Base-by-base conservation (phyloP, 2,329 filamentous ascomycete species). In the Calycina herbarum region DNA sequence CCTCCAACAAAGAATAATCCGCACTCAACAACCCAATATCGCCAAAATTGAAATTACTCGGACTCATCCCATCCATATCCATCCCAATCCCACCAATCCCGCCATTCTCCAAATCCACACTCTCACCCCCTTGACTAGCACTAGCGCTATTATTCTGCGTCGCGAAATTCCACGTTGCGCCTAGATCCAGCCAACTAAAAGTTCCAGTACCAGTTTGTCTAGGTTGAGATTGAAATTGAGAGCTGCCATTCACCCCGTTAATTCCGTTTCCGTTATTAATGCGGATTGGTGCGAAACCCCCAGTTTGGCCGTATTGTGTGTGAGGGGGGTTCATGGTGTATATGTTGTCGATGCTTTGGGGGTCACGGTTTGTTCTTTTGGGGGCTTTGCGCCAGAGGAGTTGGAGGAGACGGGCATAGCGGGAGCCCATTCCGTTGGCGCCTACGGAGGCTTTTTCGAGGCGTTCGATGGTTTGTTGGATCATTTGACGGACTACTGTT, bases 391-490 rank as follows among this genome's bases (percentile, higher is more conserved):
- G 79, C 87, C 86, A 89, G 1, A 89, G 76, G 17, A 88, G 78
- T 56, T 86, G 83, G 0, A 89, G 78, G 0, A 88, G 82, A 20
- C 84, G 81, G 3, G 86, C 84, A 69, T 89, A 89, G 15, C 87
- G 82, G 20, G 84, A 82, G 0, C 86, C 87, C 24, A 88, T 82
- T 67, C 87, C 84, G 60, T 88, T 85, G 0, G 82, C 78, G 10
- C 84, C 85, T 3, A 81, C 79, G 5, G 85, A 87, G 1, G 86
- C 84, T 71, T 82, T 82, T 69, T 85, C 84, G 13, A 89, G 78
- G n/a, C 83, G 81, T 33, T 85, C 81, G 42, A 87, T 86, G 2
- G 86, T 86, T 65, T 82, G 82, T 51, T 81, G 80, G 57, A 89
- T 85, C 64, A 87, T 80, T 38, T 83, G 81, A 24, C 83, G 83